Evolutionary conservation across 208 protist genomes (phyloP), one percentile per base, ranked within the genome.

Genomic region (Acanthamoeba royreba): DNA sequence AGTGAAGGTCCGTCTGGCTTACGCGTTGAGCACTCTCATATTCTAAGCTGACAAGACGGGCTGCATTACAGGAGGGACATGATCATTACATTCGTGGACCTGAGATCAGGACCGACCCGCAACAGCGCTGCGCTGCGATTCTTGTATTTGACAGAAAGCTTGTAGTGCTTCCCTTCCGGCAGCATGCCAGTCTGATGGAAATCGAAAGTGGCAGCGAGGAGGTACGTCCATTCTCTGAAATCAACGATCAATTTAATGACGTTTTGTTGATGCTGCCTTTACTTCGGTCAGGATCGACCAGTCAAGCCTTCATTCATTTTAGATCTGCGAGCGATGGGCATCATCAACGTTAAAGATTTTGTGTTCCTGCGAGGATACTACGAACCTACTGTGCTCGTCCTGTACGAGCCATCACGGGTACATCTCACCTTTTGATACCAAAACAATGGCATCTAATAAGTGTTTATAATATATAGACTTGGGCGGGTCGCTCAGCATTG

Each of bases 291-390:
- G 74, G 74, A 83, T 46, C 45, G 42, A 52, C 55, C 89, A 1
- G 63, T 93, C 47, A 63, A 47, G 46, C 45, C 63, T 19, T 77
- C 55, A 3, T 85, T 93, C 45, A 13, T 93, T 31, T 28, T 93
- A 25, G 89, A 93, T 40, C 69, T 83, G 63, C 33, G 33, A 31
- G 38, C 38, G 15, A 77, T 77, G 63, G 89, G 89, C 33, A 83
- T 93, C 46, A 83, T 53, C 43, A 77, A 93, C 53, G 45, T 93
- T 31, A 93, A 93, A 47, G 89, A 93, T 47, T 38, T 93, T 83
- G 47, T 46, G 38, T 93, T 93, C 89, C 66, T 93, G 11, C 89
- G 83, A n/a, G 89, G 89, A n/a, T 93, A 93, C 66, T 93, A 85
- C 69, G 63, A 93, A 40, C 89, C 89, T 33, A 93, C 89, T 0